Evolutionary conservation across 2,329 filamentous ascomycete genomes (phyloP).

Genomic region (Alternaria panax): DNA sequence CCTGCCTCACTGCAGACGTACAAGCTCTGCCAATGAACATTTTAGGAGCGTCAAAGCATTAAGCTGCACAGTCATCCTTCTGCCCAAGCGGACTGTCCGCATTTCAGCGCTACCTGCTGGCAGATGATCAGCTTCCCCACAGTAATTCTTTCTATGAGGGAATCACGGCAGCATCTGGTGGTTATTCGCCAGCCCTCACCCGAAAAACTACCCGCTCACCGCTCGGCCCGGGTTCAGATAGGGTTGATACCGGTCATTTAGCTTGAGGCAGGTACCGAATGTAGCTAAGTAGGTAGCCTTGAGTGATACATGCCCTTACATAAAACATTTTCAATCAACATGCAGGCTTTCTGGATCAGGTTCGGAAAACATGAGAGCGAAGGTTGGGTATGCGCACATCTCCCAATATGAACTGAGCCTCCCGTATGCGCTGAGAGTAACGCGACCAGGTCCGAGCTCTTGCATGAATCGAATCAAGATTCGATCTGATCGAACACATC

Average conservation of each 20-base stretch:
- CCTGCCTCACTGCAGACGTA: not conserved
- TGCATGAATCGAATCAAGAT: not conserved
- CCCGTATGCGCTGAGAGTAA: not conserved
- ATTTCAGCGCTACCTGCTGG: not conserved
- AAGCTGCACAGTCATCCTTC: not conserved
- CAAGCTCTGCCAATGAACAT: not conserved
- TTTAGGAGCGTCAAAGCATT: not conserved
- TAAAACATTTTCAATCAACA: not conserved
- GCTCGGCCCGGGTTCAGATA: not conserved
- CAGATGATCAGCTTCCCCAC: conserved; percentile 5
- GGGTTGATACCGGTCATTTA: not conserved
- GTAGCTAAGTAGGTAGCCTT: too few relatives aligned
- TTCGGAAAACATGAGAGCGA: not conserved
- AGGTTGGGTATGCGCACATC: not conserved
- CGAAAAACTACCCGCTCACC: not conserved
- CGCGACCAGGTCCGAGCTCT: not conserved
- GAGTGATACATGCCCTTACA: not conserved
- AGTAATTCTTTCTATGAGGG: not conserved
- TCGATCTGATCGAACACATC: not conserved
- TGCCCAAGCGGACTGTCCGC: conserved; percentile 5
- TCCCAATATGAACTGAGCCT: not conserved
- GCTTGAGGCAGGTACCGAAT: conserved; percentile 10
- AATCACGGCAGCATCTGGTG: not conserved
- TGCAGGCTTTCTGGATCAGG: not conserved
- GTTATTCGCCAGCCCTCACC: not conserved